Base-by-base conservation (phyloP, 306 rosid genomes). In the Senna siamea region DNA sequence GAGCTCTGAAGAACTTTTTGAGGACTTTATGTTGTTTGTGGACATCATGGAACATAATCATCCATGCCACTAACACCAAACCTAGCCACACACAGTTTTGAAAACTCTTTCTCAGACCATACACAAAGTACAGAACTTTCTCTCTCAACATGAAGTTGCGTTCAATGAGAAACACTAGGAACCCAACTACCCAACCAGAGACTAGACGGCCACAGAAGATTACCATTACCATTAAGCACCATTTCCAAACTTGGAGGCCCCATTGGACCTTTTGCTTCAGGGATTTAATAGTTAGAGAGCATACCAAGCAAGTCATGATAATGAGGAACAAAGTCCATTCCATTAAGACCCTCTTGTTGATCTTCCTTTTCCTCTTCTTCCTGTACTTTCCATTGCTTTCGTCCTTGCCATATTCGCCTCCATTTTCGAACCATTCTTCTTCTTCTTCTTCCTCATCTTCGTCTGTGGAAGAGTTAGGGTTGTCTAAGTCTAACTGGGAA, bases 271-370 rank as follows among this genome's bases (percentile, higher is more conserved):
- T 47, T 7, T 7, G 0, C 34, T 32, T 34, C 14, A 73, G 28
- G 26, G 69, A 73, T 28, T 63, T 5, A 0, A 73, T 4, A 7
- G 77, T 73, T 13, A 73, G 77, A 38, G 77, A 73, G 50, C 57
- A 73, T 13, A 73, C 26, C 44, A 73, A 37, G 69, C 69, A 73
- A 28, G 69, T 60, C 59, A 58, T 59, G 51, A 73, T 73, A 47
- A 13, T 46, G 60, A 73, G n/a, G 7, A 73, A 73, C 57, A 73
- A 28, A 10, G 54, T n/a, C 77, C 77, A 73, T 34, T 73, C 77
- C 7, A 43, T 41, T 46, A 73, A 28, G 15, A 57, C 37, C 35
- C 70, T 60, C 50, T 62, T 58, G 18, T 60, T 63, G 40, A 73
- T 22, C 54, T 47, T 73, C 14, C 8, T 38, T 17, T 60, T 59